Percentiles rank a stretch among this genome's conserved stretches.
These are phyloP conservation scores for Halophytophthora batemanensis DNA, from an alignment of 352 stramenopile species.

Conservation along the genomic window DNA sequence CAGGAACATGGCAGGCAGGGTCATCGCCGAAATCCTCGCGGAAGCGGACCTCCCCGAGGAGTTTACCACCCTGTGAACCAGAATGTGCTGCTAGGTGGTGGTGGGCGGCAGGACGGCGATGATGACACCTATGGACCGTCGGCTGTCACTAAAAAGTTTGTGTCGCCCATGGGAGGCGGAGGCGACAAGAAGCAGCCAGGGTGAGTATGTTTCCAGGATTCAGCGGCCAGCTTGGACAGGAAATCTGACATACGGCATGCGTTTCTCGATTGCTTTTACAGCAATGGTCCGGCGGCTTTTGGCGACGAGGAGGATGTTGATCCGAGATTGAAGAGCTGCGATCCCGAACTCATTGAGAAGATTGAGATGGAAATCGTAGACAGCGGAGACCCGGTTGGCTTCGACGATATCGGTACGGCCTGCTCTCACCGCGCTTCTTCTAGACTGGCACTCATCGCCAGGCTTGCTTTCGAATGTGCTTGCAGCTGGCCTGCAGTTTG, in stretches of 20 bases:
- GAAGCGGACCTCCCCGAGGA: constrained; percentile 26
- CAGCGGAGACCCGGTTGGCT: constrained; percentile 89
- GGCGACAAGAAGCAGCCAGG: constrained; percentile 21
- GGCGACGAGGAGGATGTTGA: constrained; percentile 87
- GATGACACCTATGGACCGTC: constrained; percentile 26
- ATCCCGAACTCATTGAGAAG: constrained; percentile 94
- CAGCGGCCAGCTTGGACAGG: background rate
- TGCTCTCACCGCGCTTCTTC: background rate
- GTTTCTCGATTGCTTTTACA: constrained; percentile 5
- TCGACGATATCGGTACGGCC: constrained; percentile 95
- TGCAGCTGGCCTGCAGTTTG: constrained; percentile 93
- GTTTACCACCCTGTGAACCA: constrained; percentile 79
- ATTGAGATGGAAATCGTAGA: constrained; percentile 98
- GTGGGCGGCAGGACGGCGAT: constrained; percentile 15
- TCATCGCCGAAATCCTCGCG: constrained; percentile 21
- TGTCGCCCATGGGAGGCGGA: constrained; percentile 45
- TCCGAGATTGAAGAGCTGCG: constrained; percentile 91
- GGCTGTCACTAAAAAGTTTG: constrained; percentile 71
- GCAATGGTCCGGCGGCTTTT: constrained; percentile 14
- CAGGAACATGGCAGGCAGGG: constrained; percentile 17
- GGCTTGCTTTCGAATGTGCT: constrained; percentile 1
- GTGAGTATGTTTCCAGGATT: constrained; percentile 2
- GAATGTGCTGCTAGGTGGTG: constrained; percentile 54
- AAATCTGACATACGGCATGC: background rate
- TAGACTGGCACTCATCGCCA: background rate